These are phyloP conservation scores for Solanum hybrid DNA, from an alignment of 305 asterid species.

Conservation along the genomic window DNA sequence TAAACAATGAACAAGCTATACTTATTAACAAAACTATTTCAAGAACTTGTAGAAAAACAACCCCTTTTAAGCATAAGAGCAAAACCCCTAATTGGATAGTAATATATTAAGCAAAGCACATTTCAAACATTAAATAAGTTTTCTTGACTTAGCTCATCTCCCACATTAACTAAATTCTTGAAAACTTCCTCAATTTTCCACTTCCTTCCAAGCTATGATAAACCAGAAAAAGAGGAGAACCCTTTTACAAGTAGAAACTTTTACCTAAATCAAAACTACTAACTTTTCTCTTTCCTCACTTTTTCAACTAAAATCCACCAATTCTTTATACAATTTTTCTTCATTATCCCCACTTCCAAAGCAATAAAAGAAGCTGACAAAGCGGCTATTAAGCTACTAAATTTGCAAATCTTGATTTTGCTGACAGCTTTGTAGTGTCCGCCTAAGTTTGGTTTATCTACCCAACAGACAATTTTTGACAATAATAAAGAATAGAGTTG, in stretches of 20 bases:
- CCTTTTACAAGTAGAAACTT: neutral
- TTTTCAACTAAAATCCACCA: conserved; percentile 20
- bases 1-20: neutral
- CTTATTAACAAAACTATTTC: neutral
- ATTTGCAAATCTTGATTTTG: neutral
- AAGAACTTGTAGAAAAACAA: neutral
- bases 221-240: conserved; percentile 10
- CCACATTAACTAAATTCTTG: conserved; percentile 10
- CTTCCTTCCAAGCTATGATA: conserved; percentile 19
- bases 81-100: neutral
- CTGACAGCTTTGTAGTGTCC: conserved; percentile 41
- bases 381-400: neutral
- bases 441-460: conserved; percentile 72
- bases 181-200: conserved; percentile 9
- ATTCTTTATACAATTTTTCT: neutral
- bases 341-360: conserved; percentile 4
- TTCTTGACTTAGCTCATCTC: conserved; percentile 12
- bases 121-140: neutral
- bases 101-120: neutral
- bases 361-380: conserved; percentile 1
- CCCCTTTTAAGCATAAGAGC: neutral
- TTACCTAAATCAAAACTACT: conserved; percentile 53
- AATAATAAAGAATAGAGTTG: neutral
- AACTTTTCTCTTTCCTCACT: conserved; percentile 16
- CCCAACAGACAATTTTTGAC: conserved; percentile 35